These are phyloP conservation scores for Annulohypoxylon bovei DNA, from an alignment of 495 filamentous ascomycete genomes.

Conservation along the genomic window DNA sequence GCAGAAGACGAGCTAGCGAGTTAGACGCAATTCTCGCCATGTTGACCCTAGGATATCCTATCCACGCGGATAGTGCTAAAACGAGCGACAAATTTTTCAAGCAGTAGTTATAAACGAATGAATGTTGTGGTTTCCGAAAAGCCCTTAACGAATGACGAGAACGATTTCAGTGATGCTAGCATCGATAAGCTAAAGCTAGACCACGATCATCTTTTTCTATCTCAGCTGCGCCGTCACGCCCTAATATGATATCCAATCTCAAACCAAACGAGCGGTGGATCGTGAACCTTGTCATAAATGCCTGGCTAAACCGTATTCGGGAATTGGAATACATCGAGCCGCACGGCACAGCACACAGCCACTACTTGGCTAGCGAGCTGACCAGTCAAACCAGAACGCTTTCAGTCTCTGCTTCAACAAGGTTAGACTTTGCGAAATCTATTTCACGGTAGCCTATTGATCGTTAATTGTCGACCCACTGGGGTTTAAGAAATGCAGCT, in stretches of 20 bases:
- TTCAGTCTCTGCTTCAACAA: too few species aligned
- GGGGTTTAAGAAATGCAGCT: not conserved
- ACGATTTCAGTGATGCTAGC: not conserved
- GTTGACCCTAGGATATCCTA: not conserved
- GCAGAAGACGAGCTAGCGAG: slow-evolving; percentile 25
- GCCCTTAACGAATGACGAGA: not conserved
- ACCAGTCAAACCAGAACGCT: not conserved
- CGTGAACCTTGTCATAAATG: not conserved
- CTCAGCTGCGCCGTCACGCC: not conserved
- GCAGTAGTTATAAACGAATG: slow-evolving; percentile 17
- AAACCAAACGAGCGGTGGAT: not conserved
- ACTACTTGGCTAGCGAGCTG: not conserved
- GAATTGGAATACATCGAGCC: not conserved
- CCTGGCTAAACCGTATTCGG: not conserved
- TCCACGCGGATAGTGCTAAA: not conserved
- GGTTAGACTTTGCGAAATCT: not conserved
- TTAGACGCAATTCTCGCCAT: slow-evolving; percentile 32
- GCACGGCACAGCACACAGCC: slow-evolving; percentile 17
- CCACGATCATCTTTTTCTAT: slow-evolving; percentile 12
- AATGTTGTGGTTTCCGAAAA: not conserved
- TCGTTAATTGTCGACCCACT: not conserved
- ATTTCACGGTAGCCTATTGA: not conserved
- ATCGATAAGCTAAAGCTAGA: not conserved
- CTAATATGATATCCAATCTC: not conserved
- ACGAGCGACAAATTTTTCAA: not conserved